Base-by-base conservation (phyloP, 169 alveolate species). In the Blepharisma undulans region DNA sequence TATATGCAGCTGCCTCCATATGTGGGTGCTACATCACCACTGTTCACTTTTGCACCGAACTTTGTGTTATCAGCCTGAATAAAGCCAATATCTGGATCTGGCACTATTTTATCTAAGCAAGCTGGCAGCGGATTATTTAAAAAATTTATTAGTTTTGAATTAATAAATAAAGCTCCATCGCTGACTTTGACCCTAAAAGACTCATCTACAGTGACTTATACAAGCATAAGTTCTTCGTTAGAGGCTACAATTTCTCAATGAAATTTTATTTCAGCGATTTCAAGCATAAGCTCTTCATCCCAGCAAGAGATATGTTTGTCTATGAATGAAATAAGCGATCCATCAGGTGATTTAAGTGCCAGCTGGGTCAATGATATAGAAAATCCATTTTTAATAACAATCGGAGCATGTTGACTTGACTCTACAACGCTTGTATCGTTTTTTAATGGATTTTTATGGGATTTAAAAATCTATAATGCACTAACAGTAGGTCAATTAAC, bases 1-100 rank as follows among this genome's bases (percentile, higher is more conserved):
- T 78, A 29, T 32, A 78, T 78, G 86, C 29, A 36, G 25, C 86
- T 78, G 25, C 86, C 86, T 78, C 86, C 86, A 7, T 27, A 78
- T 32, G 10, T 16, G 10, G 34, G 8, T 22, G 12, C 33, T 22
- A 8, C 33, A 22, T 25, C 86, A 32, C 29, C 71, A 4, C 18
- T 32, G 29, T 29, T 78, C 8, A 78, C 60, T 32, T 78, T 78
- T 29, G 6, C 66, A 12, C 86, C 86, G 30, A 36, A 27, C 5
- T 32, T 78, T n/a, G 30, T 61, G 8, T 14, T 78, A 27, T 78
- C 86, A 6, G 1, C 71, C 34, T 78, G 86, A 34, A 78, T 78
- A 19, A 25, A 48, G 29, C 86, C 61, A 21, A 27, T 27, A 1
- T 1, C 89, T 22, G 8, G 21, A 1, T 8, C 89, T 10, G 89